A percentile compares a stretch with the other conserved stretches of the same genome.
phyloP scores from a whole-genome alignment of 2,329 filamentous ascomycete genomes.

The Cryphonectria radicalis region DNA sequence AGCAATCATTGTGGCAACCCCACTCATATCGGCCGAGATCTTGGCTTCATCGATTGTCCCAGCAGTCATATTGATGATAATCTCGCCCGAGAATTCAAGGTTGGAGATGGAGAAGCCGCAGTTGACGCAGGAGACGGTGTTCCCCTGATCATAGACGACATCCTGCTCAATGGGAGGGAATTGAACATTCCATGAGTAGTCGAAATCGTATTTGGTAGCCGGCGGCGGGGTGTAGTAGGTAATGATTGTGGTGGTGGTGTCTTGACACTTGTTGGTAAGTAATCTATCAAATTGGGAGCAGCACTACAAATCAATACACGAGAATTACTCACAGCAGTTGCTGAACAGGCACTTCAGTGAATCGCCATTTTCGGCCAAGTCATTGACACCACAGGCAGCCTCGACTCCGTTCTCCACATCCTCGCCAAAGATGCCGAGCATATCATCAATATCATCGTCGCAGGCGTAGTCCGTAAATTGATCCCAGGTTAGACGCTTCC shows the following conservation, averaged over 20 bases:
- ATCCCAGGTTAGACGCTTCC: constrained; percentile 10
- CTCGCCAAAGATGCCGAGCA: constrained; percentile 1
- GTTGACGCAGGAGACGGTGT: constrained; percentile 5
- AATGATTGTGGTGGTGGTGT: not conserved
- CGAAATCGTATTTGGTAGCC: not conserved
- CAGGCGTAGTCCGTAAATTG: constrained; percentile 3
- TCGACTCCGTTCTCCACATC: not conserved
- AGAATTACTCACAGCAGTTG: not conserved
- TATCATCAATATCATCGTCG: not conserved
- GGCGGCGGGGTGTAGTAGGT: not conserved
- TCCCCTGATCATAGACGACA: not conserved
- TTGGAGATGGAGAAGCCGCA: constrained; percentile 13
- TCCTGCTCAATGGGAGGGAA: constrained; percentile 13
- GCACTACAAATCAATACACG: not conserved
- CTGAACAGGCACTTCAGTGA: not conserved
- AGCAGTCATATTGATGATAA: constrained; percentile 10
- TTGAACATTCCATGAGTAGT: constrained; percentile 10
- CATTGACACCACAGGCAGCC: not conserved
- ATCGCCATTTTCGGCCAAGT: not conserved
- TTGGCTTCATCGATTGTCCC: constrained; percentile 4
- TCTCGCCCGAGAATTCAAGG: constrained; percentile 6
- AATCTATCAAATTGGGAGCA: not conserved
- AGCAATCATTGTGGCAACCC: constrained; percentile 6
- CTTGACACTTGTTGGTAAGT: not conserved
- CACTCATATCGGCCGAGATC: not conserved